A percentile compares a stretch with the other conserved stretches of the same genome.
Conservation (phyloP, 306 rosid species). For the Argentina anserina region DNA sequence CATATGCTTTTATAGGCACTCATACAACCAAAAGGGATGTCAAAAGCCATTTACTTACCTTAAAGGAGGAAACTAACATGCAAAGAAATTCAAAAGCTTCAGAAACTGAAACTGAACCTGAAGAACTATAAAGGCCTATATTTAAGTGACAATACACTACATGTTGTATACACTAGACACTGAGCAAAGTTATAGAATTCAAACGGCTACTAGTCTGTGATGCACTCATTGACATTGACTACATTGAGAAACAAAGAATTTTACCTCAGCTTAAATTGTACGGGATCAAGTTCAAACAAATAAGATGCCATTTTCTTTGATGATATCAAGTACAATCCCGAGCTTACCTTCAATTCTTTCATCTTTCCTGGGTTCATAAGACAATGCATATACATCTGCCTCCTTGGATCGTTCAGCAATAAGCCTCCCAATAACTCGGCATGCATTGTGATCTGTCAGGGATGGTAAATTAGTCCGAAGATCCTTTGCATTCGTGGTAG, state of each 20-base stretch:
- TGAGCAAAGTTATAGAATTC: not conserved
- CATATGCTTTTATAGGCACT: too few relatives aligned
- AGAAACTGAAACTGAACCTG: not conserved
- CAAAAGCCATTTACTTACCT: too few relatives aligned
- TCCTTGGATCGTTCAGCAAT: conserved; percentile 88
- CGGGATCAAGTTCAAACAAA: conserved; percentile 28
- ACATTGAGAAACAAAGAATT: not conserved
- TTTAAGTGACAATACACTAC: not conserved
- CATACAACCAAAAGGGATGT: too few relatives aligned
- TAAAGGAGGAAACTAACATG: too few relatives aligned
- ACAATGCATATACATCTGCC: conserved; percentile 78
- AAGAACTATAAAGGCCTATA: not conserved
- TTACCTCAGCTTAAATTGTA: not conserved
- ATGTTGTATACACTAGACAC: not conserved
- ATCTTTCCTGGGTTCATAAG: conserved; percentile 71
- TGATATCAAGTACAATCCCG: conserved; percentile 72
- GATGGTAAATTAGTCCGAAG: conserved; percentile 63
- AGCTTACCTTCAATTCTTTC: conserved; percentile 81
- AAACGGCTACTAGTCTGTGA: not conserved
- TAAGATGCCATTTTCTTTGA: conserved; percentile 68
- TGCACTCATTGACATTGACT: not conserved
- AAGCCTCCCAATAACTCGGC: conserved; percentile 64
- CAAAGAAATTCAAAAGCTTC: not conserved
- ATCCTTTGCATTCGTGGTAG: conserved; percentile 80
- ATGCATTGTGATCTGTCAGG: conserved; percentile 63